phyloP scores from a whole-genome alignment of 2,329 filamentous ascomycete species.

The Pochonia chlamydosporia region DNA sequence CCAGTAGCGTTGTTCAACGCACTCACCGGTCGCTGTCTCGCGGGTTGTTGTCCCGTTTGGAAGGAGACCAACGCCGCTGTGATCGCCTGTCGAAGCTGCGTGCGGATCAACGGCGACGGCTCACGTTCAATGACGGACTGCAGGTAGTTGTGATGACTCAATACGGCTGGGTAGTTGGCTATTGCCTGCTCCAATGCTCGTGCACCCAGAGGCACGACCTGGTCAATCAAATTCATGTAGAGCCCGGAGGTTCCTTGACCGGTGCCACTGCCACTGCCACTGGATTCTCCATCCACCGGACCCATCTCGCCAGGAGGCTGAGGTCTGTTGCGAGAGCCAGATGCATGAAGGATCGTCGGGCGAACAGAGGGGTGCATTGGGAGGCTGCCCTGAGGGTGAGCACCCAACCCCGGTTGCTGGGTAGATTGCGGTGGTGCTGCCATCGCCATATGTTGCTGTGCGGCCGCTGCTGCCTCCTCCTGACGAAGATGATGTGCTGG shows the following conservation, averaged over 20 bases:
- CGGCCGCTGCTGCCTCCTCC: conserved; percentile 58
- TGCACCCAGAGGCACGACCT: conserved; percentile 44
- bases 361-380: neutral
- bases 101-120: conserved; percentile 38
- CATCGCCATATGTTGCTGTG: conserved; percentile 25
- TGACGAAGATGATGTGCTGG: conserved; percentile 70
- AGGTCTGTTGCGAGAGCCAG: neutral
- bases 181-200: conserved; percentile 40
- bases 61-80: conserved; percentile 38
- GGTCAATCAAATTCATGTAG: conserved; percentile 48
- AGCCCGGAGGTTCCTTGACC: conserved; percentile 26
- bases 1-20: neutral
- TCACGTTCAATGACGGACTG: conserved; percentile 47
- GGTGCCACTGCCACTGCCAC: neutral
- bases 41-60: conserved; percentile 41
- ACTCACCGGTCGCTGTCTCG: conserved; percentile 15
- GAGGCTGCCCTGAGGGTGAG: neutral
- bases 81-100: conserved; percentile 45
- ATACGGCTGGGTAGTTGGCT: conserved; percentile 39
- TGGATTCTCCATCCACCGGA: conserved; percentile 1
- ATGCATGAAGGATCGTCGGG: neutral
- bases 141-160: conserved; percentile 42
- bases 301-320: neutral
- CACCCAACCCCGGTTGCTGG: neutral
- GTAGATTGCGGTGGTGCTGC: neutral